Conservation (phyloP, 2,329 filamentous ascomycete genomes). For the Periglandula ipomoeae region DNA sequence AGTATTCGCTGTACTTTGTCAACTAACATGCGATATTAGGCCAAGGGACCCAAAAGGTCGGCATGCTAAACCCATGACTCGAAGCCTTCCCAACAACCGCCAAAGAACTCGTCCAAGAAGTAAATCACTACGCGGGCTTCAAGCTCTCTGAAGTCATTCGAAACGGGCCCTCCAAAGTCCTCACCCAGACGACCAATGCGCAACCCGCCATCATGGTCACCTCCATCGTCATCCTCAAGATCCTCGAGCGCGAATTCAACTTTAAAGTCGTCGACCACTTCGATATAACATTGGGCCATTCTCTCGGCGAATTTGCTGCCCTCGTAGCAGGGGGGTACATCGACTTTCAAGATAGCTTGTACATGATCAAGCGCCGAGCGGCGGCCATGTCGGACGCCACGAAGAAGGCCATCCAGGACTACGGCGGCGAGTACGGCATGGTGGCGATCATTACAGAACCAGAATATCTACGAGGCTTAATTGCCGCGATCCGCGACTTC, state of each 20-base stretch:
- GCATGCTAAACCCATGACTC: slow-evolving; percentile 81
- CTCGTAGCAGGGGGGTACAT: slow-evolving; percentile 79
- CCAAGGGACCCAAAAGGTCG: slow-evolving; percentile 81
- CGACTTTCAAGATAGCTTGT: slow-evolving; percentile 66
- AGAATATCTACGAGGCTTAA: slow-evolving; percentile 58
- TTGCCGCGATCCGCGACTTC: slow-evolving; percentile 70
- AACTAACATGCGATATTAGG: slow-evolving; percentile 35
- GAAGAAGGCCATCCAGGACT: slow-evolving; percentile 50
- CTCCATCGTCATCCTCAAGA: slow-evolving; percentile 77
- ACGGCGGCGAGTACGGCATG: slow-evolving; percentile 86
- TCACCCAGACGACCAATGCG: slow-evolving; percentile 78
- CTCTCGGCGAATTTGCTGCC: slow-evolving; percentile 86
- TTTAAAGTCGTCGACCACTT: slow-evolving; percentile 63
- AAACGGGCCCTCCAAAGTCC: slow-evolving; percentile 63
- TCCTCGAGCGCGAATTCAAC: slow-evolving; percentile 76
- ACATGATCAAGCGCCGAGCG: slow-evolving; percentile 66
- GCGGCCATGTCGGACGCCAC: slow-evolving; percentile 78
- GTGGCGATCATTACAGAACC: slow-evolving; percentile 85
- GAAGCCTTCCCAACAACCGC: slow-evolving; percentile 75
- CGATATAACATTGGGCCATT: slow-evolving; percentile 82
- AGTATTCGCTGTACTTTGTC: background rate
- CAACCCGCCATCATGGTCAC: slow-evolving; percentile 97
- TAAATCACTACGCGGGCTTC: slow-evolving; percentile 67
- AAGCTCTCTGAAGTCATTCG: slow-evolving; percentile 71
- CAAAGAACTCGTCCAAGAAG: slow-evolving; percentile 70